phyloP scores from a whole-genome alignment of 2,329 filamentous ascomycete genomes.

The Trichoderma sp. region DNA sequence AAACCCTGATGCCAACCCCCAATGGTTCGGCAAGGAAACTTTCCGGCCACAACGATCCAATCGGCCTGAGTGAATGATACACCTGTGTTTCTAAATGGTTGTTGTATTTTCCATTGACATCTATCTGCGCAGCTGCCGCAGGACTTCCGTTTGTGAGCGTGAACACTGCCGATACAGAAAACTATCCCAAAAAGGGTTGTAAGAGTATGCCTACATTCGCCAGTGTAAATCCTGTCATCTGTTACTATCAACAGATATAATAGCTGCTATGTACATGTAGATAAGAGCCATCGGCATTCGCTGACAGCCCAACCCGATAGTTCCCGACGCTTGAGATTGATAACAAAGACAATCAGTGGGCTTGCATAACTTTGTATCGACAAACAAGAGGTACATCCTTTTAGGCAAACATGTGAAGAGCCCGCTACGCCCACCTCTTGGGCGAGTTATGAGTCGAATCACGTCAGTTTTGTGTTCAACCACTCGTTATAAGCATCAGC shows the following conservation, averaged over 20 bases:
- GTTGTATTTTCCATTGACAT: neutral
- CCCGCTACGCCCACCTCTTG: neutral
- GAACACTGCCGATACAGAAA: neutral
- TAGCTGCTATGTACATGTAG: neutral
- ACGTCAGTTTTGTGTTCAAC: neutral
- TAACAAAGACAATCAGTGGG: neutral
- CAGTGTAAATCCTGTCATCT: neutral
- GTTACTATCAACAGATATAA: neutral
- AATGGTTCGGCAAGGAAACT: neutral
- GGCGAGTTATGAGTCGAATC: neutral
- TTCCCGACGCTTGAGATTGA: neutral
- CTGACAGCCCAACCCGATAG: neutral
- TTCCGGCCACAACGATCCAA: neutral
- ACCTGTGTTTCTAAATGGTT: neutral
- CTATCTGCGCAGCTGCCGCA: neutral
- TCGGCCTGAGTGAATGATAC: neutral
- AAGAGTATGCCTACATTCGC: neutral
- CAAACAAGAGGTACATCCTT: neutral
- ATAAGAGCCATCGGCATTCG: neutral
- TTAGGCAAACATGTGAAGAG: neutral
- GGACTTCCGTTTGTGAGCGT: neutral
- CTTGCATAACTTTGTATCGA: conserved; percentile 2
- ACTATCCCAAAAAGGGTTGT: neutral
- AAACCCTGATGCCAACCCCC: neutral
- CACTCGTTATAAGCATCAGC: conserved; percentile 7